Evolutionary conservation across 2,329 filamentous ascomycete species (phyloP).

Genomic region (Beauveria brongniartii): DNA sequence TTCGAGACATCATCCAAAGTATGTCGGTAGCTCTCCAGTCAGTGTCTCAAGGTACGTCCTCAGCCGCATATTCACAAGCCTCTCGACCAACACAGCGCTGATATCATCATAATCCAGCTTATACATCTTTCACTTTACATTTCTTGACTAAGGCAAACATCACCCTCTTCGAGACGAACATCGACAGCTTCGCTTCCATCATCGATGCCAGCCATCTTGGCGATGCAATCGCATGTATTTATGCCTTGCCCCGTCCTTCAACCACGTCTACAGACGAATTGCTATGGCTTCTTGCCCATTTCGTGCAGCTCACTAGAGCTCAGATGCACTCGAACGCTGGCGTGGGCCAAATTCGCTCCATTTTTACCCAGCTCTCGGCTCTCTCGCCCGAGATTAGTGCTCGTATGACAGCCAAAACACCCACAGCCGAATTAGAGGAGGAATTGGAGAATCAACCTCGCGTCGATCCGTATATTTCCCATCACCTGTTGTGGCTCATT

Average conservation of each 20-base stretch:
- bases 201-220: constrained; percentile 35
- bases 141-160: constrained; percentile 32
- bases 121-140: constrained; percentile 28
- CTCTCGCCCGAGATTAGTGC: constrained; percentile 44
- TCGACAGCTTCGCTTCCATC: constrained; percentile 25
- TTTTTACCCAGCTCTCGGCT: constrained; percentile 46
- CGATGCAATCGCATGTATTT: constrained; percentile 30
- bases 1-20: not conserved
- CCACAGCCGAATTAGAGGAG: constrained; percentile 5
- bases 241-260: constrained; percentile 19
- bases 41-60: not conserved
- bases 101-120: constrained; percentile 16
- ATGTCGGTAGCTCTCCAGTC: not conserved
- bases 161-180: constrained; percentile 32
- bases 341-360: constrained; percentile 38
- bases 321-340: constrained; percentile 27
- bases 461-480: constrained; percentile 52
- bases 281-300: constrained; percentile 60
- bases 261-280: constrained; percentile 30
- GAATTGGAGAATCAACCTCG: constrained; percentile 24
- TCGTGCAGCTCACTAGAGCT: constrained; percentile 47
- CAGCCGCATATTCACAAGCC: not conserved
- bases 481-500: constrained; percentile 62
- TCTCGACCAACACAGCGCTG: not conserved
- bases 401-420: constrained; percentile 25